A percentile compares a stretch with the other conserved stretches of the same genome.
Conservation (phyloP, 164 flowering plant genomes). For the Kingdonia uniflora region DNA sequence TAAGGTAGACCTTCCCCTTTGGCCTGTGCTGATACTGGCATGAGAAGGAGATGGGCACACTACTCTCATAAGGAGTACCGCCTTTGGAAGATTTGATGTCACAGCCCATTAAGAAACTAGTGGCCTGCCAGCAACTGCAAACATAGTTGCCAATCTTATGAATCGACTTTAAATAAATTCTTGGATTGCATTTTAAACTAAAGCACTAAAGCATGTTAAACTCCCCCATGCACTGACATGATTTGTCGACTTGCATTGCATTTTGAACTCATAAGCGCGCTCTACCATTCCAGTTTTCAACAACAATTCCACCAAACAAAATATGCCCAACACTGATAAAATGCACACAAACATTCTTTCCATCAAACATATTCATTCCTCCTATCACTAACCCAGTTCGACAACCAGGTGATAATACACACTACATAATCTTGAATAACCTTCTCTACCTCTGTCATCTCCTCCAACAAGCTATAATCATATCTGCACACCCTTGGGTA, state of each 20-base stretch:
- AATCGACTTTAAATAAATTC: no score
- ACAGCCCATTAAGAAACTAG: no score
- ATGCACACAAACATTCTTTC: slow-evolving; percentile 73
- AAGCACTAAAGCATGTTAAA: no score
- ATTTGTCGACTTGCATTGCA: slow-evolving; percentile 57
- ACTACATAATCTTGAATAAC: slow-evolving; percentile 55
- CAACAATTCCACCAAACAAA: slow-evolving; percentile 84
- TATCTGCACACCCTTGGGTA: slow-evolving; percentile 62
- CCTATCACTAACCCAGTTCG: slow-evolving; percentile 54
- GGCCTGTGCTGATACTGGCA: slow-evolving; percentile 30
- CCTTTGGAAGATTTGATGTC: no score
- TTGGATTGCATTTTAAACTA: no score
- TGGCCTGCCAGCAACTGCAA: slow-evolving; percentile 72
- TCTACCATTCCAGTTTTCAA: slow-evolving; percentile 75
- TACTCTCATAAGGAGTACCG: no score
- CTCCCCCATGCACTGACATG: slow-evolving; percentile 71
- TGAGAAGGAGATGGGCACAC: no score
- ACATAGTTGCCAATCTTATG: slow-evolving; percentile 76
- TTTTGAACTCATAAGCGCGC: slow-evolving; percentile 47
- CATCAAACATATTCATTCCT: slow-evolving; percentile 60
- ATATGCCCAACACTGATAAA: no score
- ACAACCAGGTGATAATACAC: slow-evolving; percentile 67
- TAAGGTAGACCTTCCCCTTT: slow-evolving; percentile 72
- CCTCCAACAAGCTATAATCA: slow-evolving; percentile 50
- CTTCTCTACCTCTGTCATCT: slow-evolving; percentile 29